These are phyloP conservation scores for Fraxinus albicans DNA, from an alignment of 305 asterid species.

Conservation along the genomic window DNA sequence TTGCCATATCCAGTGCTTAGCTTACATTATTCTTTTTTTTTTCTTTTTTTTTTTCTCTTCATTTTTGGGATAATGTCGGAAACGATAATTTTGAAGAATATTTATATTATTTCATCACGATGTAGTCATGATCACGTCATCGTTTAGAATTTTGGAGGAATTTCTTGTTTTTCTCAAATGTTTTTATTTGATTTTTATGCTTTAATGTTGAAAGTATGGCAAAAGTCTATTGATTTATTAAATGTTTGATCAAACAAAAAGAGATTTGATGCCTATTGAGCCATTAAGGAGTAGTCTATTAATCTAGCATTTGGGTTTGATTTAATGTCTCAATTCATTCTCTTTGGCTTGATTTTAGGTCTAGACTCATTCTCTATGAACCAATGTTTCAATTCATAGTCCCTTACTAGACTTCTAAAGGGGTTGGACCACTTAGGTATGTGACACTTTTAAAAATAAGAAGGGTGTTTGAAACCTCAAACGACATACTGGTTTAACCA, in stretches of 20 bases:
- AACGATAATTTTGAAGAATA: background rate
- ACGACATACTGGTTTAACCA: no score
- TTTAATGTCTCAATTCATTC: background rate
- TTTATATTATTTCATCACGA: background rate
- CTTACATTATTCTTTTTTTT: background rate
- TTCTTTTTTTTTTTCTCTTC: background rate
- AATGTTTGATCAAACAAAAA: no score
- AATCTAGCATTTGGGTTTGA: background rate
- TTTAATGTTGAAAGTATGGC: background rate
- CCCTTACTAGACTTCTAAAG: background rate
- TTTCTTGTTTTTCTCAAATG: background rate
- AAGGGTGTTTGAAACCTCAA: no score
- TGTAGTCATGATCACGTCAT: background rate
- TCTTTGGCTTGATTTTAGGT: background rate
- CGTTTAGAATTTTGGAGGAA: background rate
- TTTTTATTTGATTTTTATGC: background rate
- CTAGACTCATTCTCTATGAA: background rate
- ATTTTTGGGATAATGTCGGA: background rate
- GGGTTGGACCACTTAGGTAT: no score
- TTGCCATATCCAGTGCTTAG: slow-evolving; percentile 25
- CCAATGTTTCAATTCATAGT: background rate
- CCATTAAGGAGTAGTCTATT: background rate
- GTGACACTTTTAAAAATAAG: no score
- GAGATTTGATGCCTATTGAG: background rate
- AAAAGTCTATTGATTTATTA: background rate